Percentiles rank a stretch among this genome's conserved stretches.
Conservation (phyloP, 1,284 basidiomycete species). For the Tilletia caries region DNA sequence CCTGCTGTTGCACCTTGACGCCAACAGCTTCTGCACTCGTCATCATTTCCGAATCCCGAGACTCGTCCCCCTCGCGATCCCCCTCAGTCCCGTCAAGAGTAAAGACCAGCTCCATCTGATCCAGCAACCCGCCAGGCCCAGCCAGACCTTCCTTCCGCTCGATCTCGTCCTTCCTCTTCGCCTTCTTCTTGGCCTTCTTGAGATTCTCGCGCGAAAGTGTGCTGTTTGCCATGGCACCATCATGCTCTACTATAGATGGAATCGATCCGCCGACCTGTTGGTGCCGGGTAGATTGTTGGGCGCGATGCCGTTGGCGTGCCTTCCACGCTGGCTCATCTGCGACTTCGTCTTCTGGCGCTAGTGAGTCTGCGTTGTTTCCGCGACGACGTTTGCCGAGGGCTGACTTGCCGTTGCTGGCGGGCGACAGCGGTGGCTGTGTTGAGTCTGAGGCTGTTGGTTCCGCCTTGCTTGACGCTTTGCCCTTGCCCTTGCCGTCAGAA, state of each 20-base stretch:
- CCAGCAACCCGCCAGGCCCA: conserved; percentile 7
- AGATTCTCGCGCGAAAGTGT: not conserved
- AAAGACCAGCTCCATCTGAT: not conserved
- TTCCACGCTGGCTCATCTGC: conserved; percentile 6
- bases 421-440: no score
- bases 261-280: no score
- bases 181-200: not conserved
- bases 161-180: not conserved
- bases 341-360: not conserved
- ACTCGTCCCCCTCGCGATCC: not conserved
- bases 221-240: not conserved
- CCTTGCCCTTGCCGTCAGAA: not conserved
- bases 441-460: no score
- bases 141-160: not conserved
- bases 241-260: not conserved
- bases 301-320: conserved; percentile 6
- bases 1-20: no score
- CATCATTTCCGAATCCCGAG: not conserved
- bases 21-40: no score
- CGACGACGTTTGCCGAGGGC: not conserved
- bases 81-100: not conserved
- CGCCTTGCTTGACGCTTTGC: not conserved
- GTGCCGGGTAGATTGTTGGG: not conserved
- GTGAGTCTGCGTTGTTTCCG: not conserved
- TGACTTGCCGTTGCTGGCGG: not conserved